Evolutionary conservation across 2,329 filamentous ascomycete species (phyloP).

Genomic region (Boeremia exigua): DNA sequence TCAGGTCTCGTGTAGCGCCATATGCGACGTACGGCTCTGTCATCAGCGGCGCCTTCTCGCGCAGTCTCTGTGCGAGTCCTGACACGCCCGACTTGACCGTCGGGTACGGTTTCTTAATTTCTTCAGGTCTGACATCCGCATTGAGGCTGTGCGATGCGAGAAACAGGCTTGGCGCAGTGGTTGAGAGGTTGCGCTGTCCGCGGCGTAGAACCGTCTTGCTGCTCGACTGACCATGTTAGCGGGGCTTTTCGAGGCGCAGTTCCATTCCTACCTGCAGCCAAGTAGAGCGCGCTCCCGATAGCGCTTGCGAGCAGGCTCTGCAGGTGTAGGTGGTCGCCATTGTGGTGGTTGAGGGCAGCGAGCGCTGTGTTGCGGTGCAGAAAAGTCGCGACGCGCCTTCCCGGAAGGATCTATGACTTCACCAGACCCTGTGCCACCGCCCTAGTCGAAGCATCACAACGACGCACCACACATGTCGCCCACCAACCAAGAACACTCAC

Average conservation of each 20-base stretch:
- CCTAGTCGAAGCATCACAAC: conserved; percentile 15
- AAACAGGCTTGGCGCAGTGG: conserved; percentile 28
- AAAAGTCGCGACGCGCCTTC: conserved; percentile 38
- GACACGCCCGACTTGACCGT: conserved; percentile 22
- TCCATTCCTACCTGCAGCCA: conserved; percentile 26
- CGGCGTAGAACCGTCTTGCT: conserved; percentile 25
- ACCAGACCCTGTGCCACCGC: conserved; percentile 27
- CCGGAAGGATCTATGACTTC: conserved; percentile 41
- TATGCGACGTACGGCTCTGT: conserved; percentile 78
- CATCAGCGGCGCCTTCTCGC: conserved; percentile 42
- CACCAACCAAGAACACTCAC: not conserved
- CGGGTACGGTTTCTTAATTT: conserved; percentile 27
- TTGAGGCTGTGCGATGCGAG: conserved; percentile 28
- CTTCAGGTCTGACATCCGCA: conserved; percentile 23
- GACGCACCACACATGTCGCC: not conserved
- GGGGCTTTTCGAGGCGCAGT: not conserved
- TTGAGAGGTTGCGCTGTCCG: conserved; percentile 34
- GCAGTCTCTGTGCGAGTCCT: conserved; percentile 38
- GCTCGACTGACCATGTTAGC: conserved; percentile 33
- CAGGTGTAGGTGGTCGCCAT: conserved; percentile 49
- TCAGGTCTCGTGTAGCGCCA: conserved; percentile 77
- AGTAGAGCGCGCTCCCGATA: conserved; percentile 25
- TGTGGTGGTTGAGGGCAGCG: conserved; percentile 14
- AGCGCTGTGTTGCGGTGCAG: conserved; percentile 10
- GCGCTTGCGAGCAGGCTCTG: conserved; percentile 41